A percentile compares a stretch with the other conserved stretches of the same genome.
Evolutionary conservation across 2,329 filamentous ascomycete species (phyloP).

Genomic region (Pseudogymnoascus sp.): DNA sequence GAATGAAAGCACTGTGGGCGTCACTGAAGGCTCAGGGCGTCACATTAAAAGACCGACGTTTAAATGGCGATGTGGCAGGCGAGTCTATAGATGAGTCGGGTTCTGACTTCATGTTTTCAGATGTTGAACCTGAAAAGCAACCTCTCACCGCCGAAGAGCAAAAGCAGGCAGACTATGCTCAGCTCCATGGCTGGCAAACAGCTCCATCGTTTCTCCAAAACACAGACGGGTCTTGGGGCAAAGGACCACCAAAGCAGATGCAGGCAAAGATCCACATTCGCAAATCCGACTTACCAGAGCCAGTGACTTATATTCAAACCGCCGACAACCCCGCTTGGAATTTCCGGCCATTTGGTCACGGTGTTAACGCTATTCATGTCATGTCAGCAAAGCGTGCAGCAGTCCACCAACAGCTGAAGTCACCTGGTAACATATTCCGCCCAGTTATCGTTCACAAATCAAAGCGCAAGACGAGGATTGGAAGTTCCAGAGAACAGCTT

Average conservation of each 20-base stretch:
- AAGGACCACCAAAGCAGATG: constrained; percentile 4
- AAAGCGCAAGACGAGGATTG: constrained; percentile 1
- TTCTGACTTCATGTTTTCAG: constrained; percentile 1
- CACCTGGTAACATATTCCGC: background rate
- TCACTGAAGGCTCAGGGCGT: background rate
- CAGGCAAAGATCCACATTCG: background rate
- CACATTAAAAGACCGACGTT: constrained; percentile 3
- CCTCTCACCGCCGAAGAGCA: background rate
- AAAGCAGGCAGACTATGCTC: background rate
- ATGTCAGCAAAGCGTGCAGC: constrained; percentile 19
- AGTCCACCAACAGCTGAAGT: background rate
- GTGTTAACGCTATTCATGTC: constrained; percentile 23
- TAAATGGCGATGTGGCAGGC: background rate
- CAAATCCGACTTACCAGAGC: constrained; percentile 20
- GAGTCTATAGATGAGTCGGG: background rate
- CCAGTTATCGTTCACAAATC: constrained; percentile 2
- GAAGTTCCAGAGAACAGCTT: background rate
- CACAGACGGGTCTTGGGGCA: constrained; percentile 9
- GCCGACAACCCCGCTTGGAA: constrained; percentile 22
- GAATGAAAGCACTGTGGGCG: constrained; percentile 6
- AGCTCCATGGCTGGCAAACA: constrained; percentile 15
- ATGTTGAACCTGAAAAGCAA: background rate
- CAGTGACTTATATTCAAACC: constrained; percentile 25
- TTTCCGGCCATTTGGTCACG: constrained; percentile 25
- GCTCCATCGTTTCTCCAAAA: constrained; percentile 9